Evolutionary conservation across 176 grass and related monocot genomes (phyloP), one percentile per base, ranked within the genome.

Genomic region (Dactylis glomerata): DNA sequence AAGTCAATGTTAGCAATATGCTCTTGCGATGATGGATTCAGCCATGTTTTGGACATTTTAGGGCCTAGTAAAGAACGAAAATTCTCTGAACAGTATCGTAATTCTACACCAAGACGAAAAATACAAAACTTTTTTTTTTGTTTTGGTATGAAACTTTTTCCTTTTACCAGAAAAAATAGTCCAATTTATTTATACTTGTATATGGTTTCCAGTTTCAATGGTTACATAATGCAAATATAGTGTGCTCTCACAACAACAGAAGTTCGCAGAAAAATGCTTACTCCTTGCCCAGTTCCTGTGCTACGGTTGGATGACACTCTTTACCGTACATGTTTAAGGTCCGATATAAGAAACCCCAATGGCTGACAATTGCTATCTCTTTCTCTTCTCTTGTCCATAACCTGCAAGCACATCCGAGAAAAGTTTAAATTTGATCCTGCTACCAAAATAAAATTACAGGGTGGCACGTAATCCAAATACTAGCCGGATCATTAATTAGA

Each of bases 381-480:
- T 81, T 92, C 78, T 97, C 95, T 85, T 94, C 78, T 65, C 95
- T 88, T 73, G 90, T 94, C 95, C 92, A 94, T 81, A 97, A 89
- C 95, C 95, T 97, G 82, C 63, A 91, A 86, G 42, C 26, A 80
- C 40, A 76, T 75, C 24, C 19, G 42, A 87, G 52, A 23, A 32
- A 12, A 73, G 10, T 28, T 65, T 8, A 78, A 78, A 36, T 51
- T 77, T 16, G 62, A 26, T 24, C 41, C 22, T 31, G 46, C 50
- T 26, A 73, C 20, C 30, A 37, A 57, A 41, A 78, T 54, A 59
- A 76, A 77, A 2, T 47, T 58, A 42, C 22, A 19, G 34, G 41
- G 37, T 1, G 8, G 37, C 5, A 40, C 0, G 37, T 3, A 38
- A 50, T n/a, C n/a, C n/a, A n/a, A n/a, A n/a, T n/a, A n/a, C n/a